Evolutionary conservation across 106 monocot species (phyloP).

Genomic region (Dioscorea dumetorum): DNA sequence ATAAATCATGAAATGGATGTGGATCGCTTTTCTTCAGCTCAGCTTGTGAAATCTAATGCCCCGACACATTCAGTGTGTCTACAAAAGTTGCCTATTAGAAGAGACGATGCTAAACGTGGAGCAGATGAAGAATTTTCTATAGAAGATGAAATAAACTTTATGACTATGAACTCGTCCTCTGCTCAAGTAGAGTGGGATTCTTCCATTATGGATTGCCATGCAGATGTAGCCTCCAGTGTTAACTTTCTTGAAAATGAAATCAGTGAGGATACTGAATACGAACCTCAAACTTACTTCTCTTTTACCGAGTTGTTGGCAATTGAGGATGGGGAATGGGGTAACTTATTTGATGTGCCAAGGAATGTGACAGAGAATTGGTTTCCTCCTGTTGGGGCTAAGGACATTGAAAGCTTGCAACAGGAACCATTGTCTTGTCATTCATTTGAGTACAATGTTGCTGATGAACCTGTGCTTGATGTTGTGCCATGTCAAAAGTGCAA

Average conservation of each 20-base stretch:
- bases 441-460: background rate
- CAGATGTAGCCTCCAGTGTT: background rate
- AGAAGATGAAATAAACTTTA: constrained; percentile 5
- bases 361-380: constrained; percentile 10
- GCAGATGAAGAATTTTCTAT: constrained; percentile 4
- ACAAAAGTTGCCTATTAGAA: constrained; percentile 5
- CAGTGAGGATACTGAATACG: constrained; percentile 44
- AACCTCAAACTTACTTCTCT: constrained; percentile 93
- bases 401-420: constrained; percentile 6
- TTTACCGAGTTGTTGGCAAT: constrained; percentile 67
- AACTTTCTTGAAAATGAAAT: constrained; percentile 8
- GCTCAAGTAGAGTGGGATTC: constrained; percentile 25
- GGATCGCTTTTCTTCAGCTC: too few relatives aligned
- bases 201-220: constrained; percentile 4
- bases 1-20: constrained; percentile 7
- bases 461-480: constrained; percentile 1
- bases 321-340: constrained; percentile 28
- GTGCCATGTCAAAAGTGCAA: constrained; percentile 49
- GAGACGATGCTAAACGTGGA: constrained; percentile 1
- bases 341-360: constrained; percentile 18
- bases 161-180: constrained; percentile 4
- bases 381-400: background rate
- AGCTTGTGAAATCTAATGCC: background rate
- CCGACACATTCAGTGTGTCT: background rate
- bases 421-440: constrained; percentile 3